Base-by-base conservation (phyloP, 768 basidiomycete genomes). In the Boletus coccyginus region DNA sequence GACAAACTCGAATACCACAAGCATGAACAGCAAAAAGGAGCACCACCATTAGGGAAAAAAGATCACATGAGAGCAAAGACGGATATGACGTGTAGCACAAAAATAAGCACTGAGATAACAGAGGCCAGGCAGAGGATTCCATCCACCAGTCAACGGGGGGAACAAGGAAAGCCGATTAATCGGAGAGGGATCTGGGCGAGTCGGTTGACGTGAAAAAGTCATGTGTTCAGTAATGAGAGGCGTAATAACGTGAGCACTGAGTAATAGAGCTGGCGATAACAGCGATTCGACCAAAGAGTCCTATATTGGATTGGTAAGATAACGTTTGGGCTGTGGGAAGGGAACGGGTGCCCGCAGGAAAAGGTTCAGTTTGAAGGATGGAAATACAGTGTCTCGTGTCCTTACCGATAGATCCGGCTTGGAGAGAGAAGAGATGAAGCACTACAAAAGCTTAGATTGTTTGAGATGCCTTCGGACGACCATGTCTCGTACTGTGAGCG, bases 381-480 rank as follows among this genome's bases (percentile, higher is more conserved):
- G 3, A 19, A 39, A 21, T n/a, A 2, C 2, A 12, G 32, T 2
- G 19, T 14, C 9, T 40, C 27, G n/a, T 44, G 12, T 16, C 39
- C 11, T 54, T 57, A 65, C 65, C 57, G 3, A 45, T 56, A 55
- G 31, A 52, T 44, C 36, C 35, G 24, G 42, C 21, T 32, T 12
- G 21, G 49, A 29, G n/a, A 21, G 50, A 43, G 35, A 33, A 14
- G 21, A 12, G 17, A 13, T 35, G 32, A 19, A 7, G 29, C 53
- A 39, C 78, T 74, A 88, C 63, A 88, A 72, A 39, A 90, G 77
- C 65, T 83, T 87, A 9, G 85, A 87, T 62, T 87, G 86, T 59
- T 85, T 87, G 29, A 90, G 77, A 63, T 90, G 87, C 62, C 89
- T 84, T 44, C 89, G 83, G 38, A 90, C 83, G 47, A 91, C 88